Evolutionary conservation across 73 alveolate genomes (phyloP), one percentile per base, ranked within the genome.

Genomic region (Paramecium pentaurelia): DNA sequence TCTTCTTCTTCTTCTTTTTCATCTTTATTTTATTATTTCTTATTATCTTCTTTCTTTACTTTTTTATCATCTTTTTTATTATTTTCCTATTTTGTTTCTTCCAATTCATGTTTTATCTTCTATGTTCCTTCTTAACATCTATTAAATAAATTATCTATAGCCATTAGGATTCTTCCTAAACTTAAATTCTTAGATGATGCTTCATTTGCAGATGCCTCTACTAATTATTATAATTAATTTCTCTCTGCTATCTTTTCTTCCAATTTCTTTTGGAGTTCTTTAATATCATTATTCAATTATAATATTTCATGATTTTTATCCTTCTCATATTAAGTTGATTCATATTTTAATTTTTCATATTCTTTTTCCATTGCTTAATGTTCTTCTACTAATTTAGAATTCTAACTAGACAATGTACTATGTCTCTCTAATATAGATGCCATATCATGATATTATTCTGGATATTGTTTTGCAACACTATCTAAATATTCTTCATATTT

Each of bases 401-500:
- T 95, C 51, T 96, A 89, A 36, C 93, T 86, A 8, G 89, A 92
- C 25, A 96, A 86, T 40, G 99, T 97, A 28, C 75, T 77, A 86
- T 97, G 95, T 20, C 99, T 70, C 45, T 95, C 86, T 6, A 94
- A 92, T 70, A 97, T 97, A 30, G 95, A 97, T 25, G 89, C 37
- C 68, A 97, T 88, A 60, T 97, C 99, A 42, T 93, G 86, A 88
- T 94, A 97, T 38, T 97, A 97, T 45, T 97, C 99, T 20, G 96
- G 95, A 88, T 95, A 95, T 36, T 92, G 40, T 42, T 97, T 96
- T 11, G 92, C 77, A n/a, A 96, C 97, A 36, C 93, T 89, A 22
- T 97, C 99, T 28, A 97, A 77, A 94, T 93, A 97, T 27, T 92
- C 95, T 86, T 97, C 99, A 87, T 97, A 97, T 58, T 97, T 95